Percentiles rank a stretch among this genome's conserved stretches.
phyloP scores from a whole-genome alignment of 495 filamentous ascomycete species.

The Oidiodendron maius region DNA sequence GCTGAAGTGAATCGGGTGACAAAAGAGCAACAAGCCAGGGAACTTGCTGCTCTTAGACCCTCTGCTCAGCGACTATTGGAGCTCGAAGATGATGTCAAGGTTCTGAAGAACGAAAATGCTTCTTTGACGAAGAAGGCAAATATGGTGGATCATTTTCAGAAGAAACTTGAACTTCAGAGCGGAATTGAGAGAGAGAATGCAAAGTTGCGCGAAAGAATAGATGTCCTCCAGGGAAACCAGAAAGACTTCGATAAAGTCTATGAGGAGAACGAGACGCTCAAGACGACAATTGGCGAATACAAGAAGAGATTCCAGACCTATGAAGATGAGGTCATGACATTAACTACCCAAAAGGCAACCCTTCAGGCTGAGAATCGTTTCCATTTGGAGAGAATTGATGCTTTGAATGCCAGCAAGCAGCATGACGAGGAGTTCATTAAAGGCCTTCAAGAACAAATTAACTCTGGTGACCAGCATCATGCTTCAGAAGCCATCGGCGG shows the following conservation, averaged over 20 bases:
- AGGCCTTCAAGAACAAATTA: conserved; percentile 40
- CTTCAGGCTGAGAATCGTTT: conserved; percentile 34
- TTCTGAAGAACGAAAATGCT: conserved; percentile 66
- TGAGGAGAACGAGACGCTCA: conserved; percentile 25
- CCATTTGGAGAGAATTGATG: conserved; percentile 27
- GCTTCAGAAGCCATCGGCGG: conserved; percentile 16
- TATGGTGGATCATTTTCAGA: conserved; percentile 64
- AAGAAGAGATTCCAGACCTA: conserved; percentile 31
- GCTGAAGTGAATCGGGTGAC: conserved; percentile 33
- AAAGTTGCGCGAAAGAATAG: conserved; percentile 53
- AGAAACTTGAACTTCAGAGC: conserved; percentile 68
- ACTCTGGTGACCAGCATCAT: conserved; percentile 20
- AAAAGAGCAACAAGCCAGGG: conserved; percentile 50
- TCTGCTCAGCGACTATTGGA: conserved; percentile 36
- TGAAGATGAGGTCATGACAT: conserved; percentile 37
- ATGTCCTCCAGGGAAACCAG: conserved; percentile 49
- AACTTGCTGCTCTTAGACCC: conserved; percentile 50
- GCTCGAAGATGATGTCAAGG: conserved; percentile 48
- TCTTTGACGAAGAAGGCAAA: conserved; percentile 77
- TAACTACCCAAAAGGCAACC: conserved; percentile 17
- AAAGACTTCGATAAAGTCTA: conserved; percentile 43
- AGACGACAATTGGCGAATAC: conserved; percentile 20
- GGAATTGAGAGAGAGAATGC: conserved; percentile 68
- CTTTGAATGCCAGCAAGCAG: conserved; percentile 30
- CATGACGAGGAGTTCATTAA: conserved; percentile 28